phyloP scores from a whole-genome alignment of 2,329 filamentous ascomycete species.

The Fusarium sp. region DNA sequence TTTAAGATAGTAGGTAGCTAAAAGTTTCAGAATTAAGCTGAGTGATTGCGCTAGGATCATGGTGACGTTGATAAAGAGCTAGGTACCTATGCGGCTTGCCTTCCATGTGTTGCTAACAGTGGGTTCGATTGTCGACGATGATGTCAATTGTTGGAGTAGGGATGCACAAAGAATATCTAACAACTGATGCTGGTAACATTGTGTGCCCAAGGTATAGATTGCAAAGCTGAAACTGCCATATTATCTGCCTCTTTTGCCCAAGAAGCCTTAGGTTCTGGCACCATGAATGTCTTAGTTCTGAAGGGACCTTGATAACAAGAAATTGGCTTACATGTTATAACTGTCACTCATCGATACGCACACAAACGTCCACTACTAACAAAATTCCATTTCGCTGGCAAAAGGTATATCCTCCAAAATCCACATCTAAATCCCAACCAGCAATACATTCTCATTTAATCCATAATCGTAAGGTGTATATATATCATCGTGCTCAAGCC shows the following conservation, averaged over 20 bases:
- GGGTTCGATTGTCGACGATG: background rate
- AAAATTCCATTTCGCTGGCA: background rate
- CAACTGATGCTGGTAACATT: background rate
- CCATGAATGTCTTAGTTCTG: background rate
- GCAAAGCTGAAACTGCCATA: background rate
- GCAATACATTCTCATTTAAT: conserved; percentile 6
- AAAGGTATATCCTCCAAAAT: conserved; percentile 28
- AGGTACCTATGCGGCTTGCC: background rate
- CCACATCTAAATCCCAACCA: background rate
- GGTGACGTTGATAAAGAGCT: background rate
- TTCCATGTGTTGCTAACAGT: background rate
- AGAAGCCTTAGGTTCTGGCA: too few species aligned
- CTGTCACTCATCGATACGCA: background rate
- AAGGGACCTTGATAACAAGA: background rate
- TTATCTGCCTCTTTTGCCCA: too few species aligned
- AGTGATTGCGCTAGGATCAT: background rate
- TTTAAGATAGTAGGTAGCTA: background rate
- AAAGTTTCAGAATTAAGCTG: background rate
- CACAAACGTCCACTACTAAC: background rate
- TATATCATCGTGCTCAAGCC: background rate
- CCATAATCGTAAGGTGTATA: conserved; percentile 1
- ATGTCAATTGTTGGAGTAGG: background rate
- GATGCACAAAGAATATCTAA: background rate
- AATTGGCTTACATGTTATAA: background rate
- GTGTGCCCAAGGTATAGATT: background rate